phyloP scores from a whole-genome alignment of 2,329 filamentous ascomycete species.

The Alternaria brassicae region DNA sequence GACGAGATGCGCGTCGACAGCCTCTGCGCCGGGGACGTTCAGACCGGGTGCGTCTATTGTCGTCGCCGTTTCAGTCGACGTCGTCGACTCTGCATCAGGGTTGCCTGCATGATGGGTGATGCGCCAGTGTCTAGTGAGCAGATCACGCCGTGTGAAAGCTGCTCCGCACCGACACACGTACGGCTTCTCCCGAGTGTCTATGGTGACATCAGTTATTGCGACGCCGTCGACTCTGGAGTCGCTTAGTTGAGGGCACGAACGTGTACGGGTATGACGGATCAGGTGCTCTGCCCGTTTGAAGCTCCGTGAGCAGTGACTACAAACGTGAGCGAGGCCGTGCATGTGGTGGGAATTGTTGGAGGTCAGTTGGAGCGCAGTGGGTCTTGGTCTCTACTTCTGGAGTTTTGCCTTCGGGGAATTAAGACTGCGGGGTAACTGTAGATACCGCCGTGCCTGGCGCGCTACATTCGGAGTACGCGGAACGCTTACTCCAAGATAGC shows the following conservation, averaged over 20 bases:
- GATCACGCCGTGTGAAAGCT: constrained; percentile 38
- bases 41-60: constrained; percentile 7
- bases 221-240: background rate
- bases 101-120: constrained; percentile 32
- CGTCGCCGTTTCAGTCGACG: constrained; percentile 13
- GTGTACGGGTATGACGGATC: constrained; percentile 41
- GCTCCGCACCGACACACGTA: constrained; percentile 39
- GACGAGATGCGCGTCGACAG: constrained; percentile 6
- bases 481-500: constrained; percentile 7
- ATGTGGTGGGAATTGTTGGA: constrained; percentile 31
- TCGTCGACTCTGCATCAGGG: constrained; percentile 8
- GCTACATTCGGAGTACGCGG: background rate
- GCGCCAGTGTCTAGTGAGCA: constrained; percentile 43
- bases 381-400: constrained; percentile 7
- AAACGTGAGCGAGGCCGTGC: constrained; percentile 36
- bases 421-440: constrained; percentile 7
- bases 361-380: constrained; percentile 17
- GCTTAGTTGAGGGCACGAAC: constrained; percentile 26
- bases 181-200: constrained; percentile 43
- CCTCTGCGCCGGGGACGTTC: constrained; percentile 3
- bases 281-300: constrained; percentile 44
- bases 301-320: constrained; percentile 34
- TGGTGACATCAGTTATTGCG: constrained; percentile 17
- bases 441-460: constrained; percentile 2
- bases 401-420: constrained; percentile 4